phyloP scores from a whole-genome alignment of 2,329 filamentous ascomycete species.

The Phaeosphaeria sp. region DNA sequence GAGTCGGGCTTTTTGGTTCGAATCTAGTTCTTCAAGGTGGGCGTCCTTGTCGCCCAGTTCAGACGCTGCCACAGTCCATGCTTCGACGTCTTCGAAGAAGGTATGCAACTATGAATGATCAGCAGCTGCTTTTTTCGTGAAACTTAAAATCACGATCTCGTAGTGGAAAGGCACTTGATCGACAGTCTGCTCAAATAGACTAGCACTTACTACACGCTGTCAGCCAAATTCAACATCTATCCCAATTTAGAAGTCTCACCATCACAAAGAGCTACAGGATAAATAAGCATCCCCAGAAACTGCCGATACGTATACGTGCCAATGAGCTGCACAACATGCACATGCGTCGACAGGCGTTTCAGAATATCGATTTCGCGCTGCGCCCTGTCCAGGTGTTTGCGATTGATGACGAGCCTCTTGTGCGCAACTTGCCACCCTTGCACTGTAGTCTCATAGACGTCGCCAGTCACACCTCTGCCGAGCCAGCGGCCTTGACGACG shows the following conservation, averaged over 20 bases:
- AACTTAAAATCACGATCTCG: too few relatives aligned
- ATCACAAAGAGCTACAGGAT: slow-evolving; percentile 28
- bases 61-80: slow-evolving; percentile 1
- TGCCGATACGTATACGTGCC: slow-evolving; percentile 28
- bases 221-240: not conserved
- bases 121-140: not conserved
- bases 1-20: slow-evolving; percentile 2
- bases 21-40: slow-evolving; percentile 1
- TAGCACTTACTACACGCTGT: not conserved
- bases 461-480: slow-evolving; percentile 23
- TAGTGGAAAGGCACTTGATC: too few relatives aligned
- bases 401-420: slow-evolving; percentile 19
- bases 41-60: not conserved
- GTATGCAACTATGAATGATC: slow-evolving; percentile 7
- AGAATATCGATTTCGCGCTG: slow-evolving; percentile 28
- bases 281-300: slow-evolving; percentile 21
- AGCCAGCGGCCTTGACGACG: slow-evolving; percentile 9
- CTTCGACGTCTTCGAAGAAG: slow-evolving; percentile 26
- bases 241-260: not conserved
- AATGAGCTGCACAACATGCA: slow-evolving; percentile 24
- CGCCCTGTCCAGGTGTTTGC: slow-evolving; percentile 14
- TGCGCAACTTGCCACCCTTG: slow-evolving; percentile 20
- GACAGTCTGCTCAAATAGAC: too few relatives aligned
- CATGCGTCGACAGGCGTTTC: slow-evolving; percentile 21
- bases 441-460: slow-evolving; percentile 24